Evolutionary conservation across 2,329 filamentous ascomycete species (phyloP).

Genomic region (Drechslerella dactyloides): DNA sequence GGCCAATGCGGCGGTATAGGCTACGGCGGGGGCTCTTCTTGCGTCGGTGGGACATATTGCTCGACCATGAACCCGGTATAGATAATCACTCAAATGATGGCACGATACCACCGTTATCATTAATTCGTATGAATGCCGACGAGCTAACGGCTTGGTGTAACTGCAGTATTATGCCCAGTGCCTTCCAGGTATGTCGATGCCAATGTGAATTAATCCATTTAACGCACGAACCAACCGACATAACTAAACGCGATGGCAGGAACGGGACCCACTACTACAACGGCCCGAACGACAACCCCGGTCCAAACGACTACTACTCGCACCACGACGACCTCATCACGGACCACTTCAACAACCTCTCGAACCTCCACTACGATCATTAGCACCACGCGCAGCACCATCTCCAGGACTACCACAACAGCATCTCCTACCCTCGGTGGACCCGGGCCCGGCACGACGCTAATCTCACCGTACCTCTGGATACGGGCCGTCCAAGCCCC

Average conservation of each 20-base stretch:
- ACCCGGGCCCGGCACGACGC: conserved; percentile 59
- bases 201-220: not conserved
- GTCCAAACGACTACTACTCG: conserved; percentile 1
- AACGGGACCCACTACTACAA: not conserved
- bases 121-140: too few relatives aligned
- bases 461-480: conserved; percentile 65
- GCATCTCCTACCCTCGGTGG: not conserved
- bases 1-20: conserved; percentile 29
- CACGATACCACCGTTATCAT: too few relatives aligned
- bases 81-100: too few relatives aligned
- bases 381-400: not conserved
- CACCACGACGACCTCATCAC: not conserved
- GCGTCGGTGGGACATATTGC: conserved; percentile 9
- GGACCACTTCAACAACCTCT: conserved; percentile 4
- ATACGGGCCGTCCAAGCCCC: conserved; percentile 66
- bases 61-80: conserved; percentile 25
- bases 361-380: conserved; percentile 1
- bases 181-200: conserved; percentile 18
- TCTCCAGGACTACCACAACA: conserved; percentile 2
- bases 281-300: not conserved
- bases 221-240: not conserved
- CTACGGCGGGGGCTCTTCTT: conserved; percentile 11
- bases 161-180: conserved; percentile 22
- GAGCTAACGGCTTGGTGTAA: not conserved
- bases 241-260: not conserved